Evolutionary conservation across 768 basidiomycete species (phyloP).

Genomic region (Mycena haematopus): DNA sequence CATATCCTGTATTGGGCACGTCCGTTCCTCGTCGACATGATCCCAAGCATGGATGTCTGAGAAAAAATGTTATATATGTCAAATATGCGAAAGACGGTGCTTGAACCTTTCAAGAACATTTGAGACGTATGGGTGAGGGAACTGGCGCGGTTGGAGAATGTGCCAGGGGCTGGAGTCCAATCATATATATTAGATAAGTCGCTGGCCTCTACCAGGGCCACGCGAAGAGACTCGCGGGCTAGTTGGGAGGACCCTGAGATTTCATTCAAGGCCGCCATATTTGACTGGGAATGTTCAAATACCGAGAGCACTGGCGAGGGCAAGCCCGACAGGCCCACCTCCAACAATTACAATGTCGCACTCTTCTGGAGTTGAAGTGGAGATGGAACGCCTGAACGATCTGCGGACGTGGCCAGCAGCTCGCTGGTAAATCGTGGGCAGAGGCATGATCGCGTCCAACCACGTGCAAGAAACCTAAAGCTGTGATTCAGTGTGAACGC

Average conservation of each 20-base stretch:
- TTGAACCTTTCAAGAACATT: conserved; percentile 66
- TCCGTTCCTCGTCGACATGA: conserved; percentile 70
- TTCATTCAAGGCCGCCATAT: conserved; percentile 6
- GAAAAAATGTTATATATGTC: conserved; percentile 16
- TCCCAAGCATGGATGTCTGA: conserved; percentile 87
- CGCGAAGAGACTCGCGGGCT: conserved; percentile 58
- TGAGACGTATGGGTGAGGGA: conserved; percentile 82
- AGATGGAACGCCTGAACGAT: conserved; percentile 15
- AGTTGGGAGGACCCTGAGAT: conserved; percentile 57
- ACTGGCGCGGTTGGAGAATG: conserved; percentile 85
- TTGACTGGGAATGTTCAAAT: conserved; percentile 32
- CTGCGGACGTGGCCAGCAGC: conserved; percentile 15
- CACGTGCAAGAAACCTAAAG: too few relatives aligned
- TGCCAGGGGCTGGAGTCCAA: conserved; percentile 64
- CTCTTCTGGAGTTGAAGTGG: conserved; percentile 45
- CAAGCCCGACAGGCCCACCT: conserved; percentile 91
- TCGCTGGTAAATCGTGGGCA: conserved; percentile 19
- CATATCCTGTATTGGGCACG: conserved; percentile 82
- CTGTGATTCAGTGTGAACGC: too few relatives aligned
- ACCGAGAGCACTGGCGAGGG: conserved; percentile 89
- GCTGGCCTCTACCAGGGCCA: conserved; percentile 84
- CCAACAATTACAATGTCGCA: conserved; percentile 94
- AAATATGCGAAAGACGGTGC: not conserved
- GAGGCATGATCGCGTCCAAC: conserved; percentile 3
- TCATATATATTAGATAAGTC: conserved; percentile 70